Evolutionary conservation across 257 asterid species (phyloP).

Genomic region (Ophiorrhiza pumila): DNA sequence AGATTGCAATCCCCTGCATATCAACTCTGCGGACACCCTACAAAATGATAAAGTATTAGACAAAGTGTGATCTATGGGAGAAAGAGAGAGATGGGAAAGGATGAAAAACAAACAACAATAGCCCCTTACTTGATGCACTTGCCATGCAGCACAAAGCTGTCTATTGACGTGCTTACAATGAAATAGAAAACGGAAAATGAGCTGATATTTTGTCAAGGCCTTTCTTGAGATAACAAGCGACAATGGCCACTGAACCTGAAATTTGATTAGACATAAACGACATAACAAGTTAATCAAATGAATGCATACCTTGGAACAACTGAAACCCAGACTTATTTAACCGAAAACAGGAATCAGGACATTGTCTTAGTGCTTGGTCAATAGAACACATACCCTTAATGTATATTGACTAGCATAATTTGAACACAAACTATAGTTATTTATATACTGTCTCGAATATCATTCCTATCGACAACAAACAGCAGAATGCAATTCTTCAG

Average conservation of each 20-base stretch:
- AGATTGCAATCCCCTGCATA: slow-evolving; percentile 90
- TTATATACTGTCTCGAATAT: not conserved
- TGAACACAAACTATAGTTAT: not conserved
- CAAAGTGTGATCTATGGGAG: slow-evolving; percentile 6
- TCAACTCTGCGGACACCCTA: slow-evolving; percentile 89
- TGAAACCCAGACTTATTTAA: not conserved
- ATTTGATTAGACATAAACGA: slow-evolving; percentile 2
- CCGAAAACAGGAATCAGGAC: not conserved
- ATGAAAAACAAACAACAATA: not conserved
- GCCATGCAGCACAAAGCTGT: slow-evolving; percentile 99
- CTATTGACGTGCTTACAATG: slow-evolving; percentile 94
- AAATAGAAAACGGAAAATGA: slow-evolving; percentile 82
- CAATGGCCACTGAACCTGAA: slow-evolving; percentile 93
- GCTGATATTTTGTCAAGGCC: slow-evolving; percentile 84
- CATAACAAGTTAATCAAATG: not conserved
- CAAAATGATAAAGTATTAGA: slow-evolving; percentile 12
- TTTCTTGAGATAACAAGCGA: slow-evolving; percentile 92
- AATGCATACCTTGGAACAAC: not conserved
- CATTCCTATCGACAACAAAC: not conserved
- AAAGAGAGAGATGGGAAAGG: slow-evolving; percentile 10
- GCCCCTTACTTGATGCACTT: slow-evolving; percentile 70
- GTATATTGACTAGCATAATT: not conserved
- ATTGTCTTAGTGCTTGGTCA: not conserved
- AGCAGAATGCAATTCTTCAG: not conserved
- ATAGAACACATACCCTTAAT: not conserved